Evolutionary conservation across 306 rosid species (phyloP).

Genomic region (Macrotyloma uniflorum): DNA sequence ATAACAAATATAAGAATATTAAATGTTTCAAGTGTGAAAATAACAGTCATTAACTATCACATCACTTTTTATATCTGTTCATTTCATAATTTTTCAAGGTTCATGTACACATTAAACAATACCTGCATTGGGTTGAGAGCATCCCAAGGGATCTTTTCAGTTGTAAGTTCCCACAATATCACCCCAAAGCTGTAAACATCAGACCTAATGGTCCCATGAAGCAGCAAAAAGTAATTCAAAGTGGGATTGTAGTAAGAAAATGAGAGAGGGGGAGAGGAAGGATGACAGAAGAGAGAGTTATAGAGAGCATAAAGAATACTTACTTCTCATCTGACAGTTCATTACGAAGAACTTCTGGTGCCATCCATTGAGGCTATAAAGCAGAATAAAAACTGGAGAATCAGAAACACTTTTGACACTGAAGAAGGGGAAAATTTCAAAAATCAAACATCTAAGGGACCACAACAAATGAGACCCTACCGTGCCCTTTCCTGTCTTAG

Average conservation of each 20-base stretch:
- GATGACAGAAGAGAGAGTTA: background rate
- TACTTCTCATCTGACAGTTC: slow-evolving; percentile 61
- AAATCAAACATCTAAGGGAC: slow-evolving; percentile 27
- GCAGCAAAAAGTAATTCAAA: slow-evolving; percentile 18
- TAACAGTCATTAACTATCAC: background rate
- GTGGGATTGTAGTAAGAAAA: background rate
- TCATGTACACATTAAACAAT: slow-evolving; percentile 38
- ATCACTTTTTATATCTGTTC: background rate
- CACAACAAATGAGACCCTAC: slow-evolving; percentile 35
- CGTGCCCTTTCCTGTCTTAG: slow-evolving; percentile 54
- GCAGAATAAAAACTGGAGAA: slow-evolving; percentile 14
- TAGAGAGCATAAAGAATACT: slow-evolving; percentile 35
- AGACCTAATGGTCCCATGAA: slow-evolving; percentile 66
- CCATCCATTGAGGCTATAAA: slow-evolving; percentile 63
- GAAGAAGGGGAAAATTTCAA: slow-evolving; percentile 15
- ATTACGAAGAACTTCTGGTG: slow-evolving; percentile 58
- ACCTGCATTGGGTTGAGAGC: slow-evolving; percentile 98
- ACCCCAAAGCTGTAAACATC: slow-evolving; percentile 98
- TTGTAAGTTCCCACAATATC: slow-evolving; percentile 94
- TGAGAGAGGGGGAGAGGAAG: background rate
- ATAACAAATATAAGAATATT: slow-evolving; percentile 7
- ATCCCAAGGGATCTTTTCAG: slow-evolving; percentile 98
- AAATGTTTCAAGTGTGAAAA: slow-evolving; percentile 10
- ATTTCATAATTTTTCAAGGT: background rate
- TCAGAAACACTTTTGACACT: slow-evolving; percentile 32